Evolutionary conservation across 1,284 basidiomycete species (phyloP), one percentile per base, ranked within the genome.

Genomic region (Trametes pubescens): DNA sequence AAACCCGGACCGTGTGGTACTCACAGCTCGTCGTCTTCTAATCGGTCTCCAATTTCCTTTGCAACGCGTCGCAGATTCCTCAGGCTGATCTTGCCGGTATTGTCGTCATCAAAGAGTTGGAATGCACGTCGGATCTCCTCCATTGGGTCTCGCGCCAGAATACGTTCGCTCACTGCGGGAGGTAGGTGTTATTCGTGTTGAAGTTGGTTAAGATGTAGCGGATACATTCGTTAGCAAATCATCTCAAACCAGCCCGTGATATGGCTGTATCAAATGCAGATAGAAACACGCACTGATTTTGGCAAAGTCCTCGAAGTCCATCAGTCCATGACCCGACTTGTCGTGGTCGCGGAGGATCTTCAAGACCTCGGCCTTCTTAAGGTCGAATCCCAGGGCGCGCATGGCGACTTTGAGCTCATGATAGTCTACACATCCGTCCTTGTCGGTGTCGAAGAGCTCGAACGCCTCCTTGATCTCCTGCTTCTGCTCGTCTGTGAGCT

Each of bases 381-480:
- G 79, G 77, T 99, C 98, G 75, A 99, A 99, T 0, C 98, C 98
- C 51, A 99, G 82, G 4, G 98, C 98, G 52, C 98, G 87, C 94
- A 99, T 96, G 49, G 97, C 96, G 69, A 99, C 98, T 77, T 99
- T 99, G 72, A 99, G 86, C 78, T 99, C 98, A 80, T 99, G 97
- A 79, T 99, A 99, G 80, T 97, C 96, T 66, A 98, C 85, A 57
- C 86, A 90, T n/a, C 95, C 95, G 74, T 99, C 97, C 83, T 98
- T 98, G 85, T 99, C 97, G 37, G 95, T 95, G 80, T 99, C 98
- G 75, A 99, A 99, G 61, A 99, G 89, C 78, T 99, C 96, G 75
- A 99, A 99, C 0, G 98, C 98, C 76, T 99, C 98, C 76, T 96
- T 96, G 71, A 99, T 98, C 80, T 99, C 97, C 74, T 95, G 92